Evolutionary conservation across 1,284 basidiomycete species (phyloP).

Genomic region (Naganishia albida): DNA sequence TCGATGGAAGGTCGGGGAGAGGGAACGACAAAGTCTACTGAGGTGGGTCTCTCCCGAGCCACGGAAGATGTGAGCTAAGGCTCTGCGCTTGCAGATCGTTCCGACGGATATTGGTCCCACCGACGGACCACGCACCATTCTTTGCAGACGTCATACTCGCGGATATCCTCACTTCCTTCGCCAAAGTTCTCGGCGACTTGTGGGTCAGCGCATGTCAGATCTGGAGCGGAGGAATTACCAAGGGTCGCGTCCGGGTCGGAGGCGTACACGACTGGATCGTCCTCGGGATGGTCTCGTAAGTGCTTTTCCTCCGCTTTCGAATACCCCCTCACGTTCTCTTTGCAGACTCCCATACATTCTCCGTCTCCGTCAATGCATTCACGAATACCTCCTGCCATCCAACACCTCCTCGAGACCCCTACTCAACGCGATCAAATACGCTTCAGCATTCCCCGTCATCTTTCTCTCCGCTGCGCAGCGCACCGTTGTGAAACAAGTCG

Average conservation of each 20-base stretch:
- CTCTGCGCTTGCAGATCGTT: constrained; percentile 60
- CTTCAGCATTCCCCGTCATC: constrained; percentile 96
- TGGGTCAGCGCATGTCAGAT: constrained; percentile 83
- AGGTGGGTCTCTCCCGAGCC: constrained; percentile 8
- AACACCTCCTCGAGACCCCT: constrained; percentile 72
- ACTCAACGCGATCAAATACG: constrained; percentile 96
- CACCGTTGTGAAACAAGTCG: constrained; percentile 63
- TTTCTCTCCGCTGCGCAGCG: constrained; percentile 85
- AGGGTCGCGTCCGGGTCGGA: constrained; percentile 64
- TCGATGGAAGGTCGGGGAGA: constrained; percentile 43
- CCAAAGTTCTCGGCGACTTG: constrained; percentile 92
- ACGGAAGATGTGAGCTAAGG: constrained; percentile 27
- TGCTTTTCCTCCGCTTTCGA: not conserved
- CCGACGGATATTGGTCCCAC: constrained; percentile 70
- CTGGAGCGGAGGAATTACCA: constrained; percentile 66
- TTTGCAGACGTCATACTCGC: constrained; percentile 94
- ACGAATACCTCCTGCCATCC: constrained; percentile 73
- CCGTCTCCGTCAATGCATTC: constrained; percentile 88
- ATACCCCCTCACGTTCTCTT: not conserved
- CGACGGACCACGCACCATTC: constrained; percentile 65
- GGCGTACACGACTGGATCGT: constrained; percentile 72
- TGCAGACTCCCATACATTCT: constrained; percentile 82
- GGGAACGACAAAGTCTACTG: constrained; percentile 25
- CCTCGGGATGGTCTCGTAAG: constrained; percentile 82
- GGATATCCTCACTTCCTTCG: constrained; percentile 93